Conservation (phyloP, 2,329 filamentous ascomycete genomes). For the Colletotrichum somersetense region DNA sequence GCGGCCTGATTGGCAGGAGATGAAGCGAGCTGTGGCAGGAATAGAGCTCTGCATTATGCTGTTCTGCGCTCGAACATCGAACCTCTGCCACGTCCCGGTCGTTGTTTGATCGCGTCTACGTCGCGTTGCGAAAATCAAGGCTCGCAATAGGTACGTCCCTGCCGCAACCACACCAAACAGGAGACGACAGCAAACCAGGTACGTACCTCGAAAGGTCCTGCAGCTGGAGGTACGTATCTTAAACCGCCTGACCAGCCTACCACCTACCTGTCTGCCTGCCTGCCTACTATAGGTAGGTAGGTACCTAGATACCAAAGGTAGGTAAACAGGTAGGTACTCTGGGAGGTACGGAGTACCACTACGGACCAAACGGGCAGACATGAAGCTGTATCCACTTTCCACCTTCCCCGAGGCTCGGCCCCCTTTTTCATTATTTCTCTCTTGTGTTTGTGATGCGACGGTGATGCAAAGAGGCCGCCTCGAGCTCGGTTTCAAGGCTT, state of each 20-base stretch:
- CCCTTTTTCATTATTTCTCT: constrained; percentile 31
- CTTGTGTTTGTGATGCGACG: constrained; percentile 22
- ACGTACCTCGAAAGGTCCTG: not conserved
- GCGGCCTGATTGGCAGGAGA: not conserved
- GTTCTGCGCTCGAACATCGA: not conserved
- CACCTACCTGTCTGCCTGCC: too few species aligned
- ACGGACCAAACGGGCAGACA: constrained; percentile 26
- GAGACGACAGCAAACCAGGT: not conserved
- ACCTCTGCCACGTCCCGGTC: constrained; percentile 7
- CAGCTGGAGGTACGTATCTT: too few species aligned
- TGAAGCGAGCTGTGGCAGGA: constrained; percentile 2
- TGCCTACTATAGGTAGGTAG: too few species aligned
- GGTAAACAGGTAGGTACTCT: too few species aligned
- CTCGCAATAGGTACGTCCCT: constrained; percentile 1
- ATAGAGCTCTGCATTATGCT: not conserved
- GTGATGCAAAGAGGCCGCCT: constrained; percentile 20
- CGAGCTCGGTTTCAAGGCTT: constrained; percentile 23
- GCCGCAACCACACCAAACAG: not conserved
- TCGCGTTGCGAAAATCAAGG: constrained; percentile 12
- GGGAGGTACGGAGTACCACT: not conserved
- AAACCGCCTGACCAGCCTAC: too few species aligned
- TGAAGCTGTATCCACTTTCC: constrained; percentile 39
- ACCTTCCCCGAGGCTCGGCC: constrained; percentile 36
- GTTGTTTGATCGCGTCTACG: constrained; percentile 21
- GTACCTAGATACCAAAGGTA: too few species aligned